Base-by-base conservation (phyloP, 345 rosid species). In the Dovyalis caffra region DNA sequence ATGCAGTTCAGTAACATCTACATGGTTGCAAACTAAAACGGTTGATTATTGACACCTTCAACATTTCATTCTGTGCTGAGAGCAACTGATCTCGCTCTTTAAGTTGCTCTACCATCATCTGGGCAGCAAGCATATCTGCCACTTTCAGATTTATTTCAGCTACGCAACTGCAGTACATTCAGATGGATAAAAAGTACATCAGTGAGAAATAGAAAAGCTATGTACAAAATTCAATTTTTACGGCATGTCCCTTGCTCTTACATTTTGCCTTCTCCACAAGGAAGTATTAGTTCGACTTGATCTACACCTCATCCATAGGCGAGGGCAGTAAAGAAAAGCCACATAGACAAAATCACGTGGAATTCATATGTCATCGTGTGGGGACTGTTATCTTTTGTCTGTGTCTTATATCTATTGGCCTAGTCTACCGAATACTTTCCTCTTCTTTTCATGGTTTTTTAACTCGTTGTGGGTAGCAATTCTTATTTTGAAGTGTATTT, bases 41-140 rank as follows among this genome's bases (percentile, higher is more conserved):
- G 37, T 47, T 11, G 3, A 58, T 78, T 49, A 83, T 28, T 34
- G 78, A 2, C 28, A 86, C 97, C 90, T 95, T 92, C 68, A 92
- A 75, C 94, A 95, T 86, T 81, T 89, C 91, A 74, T 95, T 91
- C 81, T 95, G 97, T 64, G 91, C 87, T 14, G 90, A 82, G 68
- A 92, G 97, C 76, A 92, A 79, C 86, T 84, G 94, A 79, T 86
- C 92, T 73, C 94, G 86, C 84, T 92, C 92, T 76, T 87, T 81
- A 76, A 91, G 91, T 75, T 91, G 91, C 90, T 90, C 97, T 58
- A 86, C 57, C 51, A 66, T 73, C 79, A 95, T 80, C 79, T 88
- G 87, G 20, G 88, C 78, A 25, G 84, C 85, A 60, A 95, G 89
- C 25, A 87, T 77, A 67, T 90, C 94, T 81, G 95, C 84, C 64